These are phyloP conservation scores for Pseudozyma hubeiensis DNA, from an alignment of 1,284 basidiomycete species.

Conservation along the genomic window DNA sequence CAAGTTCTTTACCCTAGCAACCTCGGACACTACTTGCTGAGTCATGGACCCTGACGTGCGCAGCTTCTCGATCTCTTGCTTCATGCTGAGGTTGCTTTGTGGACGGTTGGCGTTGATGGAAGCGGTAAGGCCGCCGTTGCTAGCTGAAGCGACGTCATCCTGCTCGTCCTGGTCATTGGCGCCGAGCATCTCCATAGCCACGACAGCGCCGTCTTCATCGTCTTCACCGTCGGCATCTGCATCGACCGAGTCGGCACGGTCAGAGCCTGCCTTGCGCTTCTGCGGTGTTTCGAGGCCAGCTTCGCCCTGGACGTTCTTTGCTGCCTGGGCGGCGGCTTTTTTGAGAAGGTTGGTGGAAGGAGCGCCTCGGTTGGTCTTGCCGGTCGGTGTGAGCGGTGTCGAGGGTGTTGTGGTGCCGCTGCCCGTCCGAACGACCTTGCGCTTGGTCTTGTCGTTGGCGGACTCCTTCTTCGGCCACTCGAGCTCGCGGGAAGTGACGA, in stretches of 20 bases:
- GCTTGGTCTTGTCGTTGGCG: conserved; percentile 70
- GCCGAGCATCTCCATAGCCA: conserved; percentile 72
- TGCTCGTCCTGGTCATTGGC: conserved; percentile 55
- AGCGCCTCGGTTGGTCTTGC: conserved; percentile 31
- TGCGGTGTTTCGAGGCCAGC: conserved; percentile 72
- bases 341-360: conserved; percentile 74
- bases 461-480: conserved; percentile 84
- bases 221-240: conserved; percentile 72
- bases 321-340: conserved; percentile 81
- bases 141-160: conserved; percentile 47
- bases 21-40: conserved; percentile 96
- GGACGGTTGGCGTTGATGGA: conserved; percentile 71
- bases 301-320: conserved; percentile 51
- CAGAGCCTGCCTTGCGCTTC: conserved; percentile 76
- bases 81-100: conserved; percentile 79
- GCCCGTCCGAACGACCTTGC: conserved; percentile 50
- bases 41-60: conserved; percentile 99
- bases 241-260: conserved; percentile 68
- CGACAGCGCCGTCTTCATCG: conserved; percentile 65
- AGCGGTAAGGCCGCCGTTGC: conserved; percentile 70
- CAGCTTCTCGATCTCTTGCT: conserved; percentile 98
- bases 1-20: conserved; percentile 97
- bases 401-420: conserved; percentile 48
- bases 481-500: conserved; percentile 86
- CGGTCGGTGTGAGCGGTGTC: conserved; percentile 45